Evolutionary conservation across 225 moss, liverwort and hornwort genomes (phyloP).

Genomic region (Rhytidiadelphus loreus): DNA sequence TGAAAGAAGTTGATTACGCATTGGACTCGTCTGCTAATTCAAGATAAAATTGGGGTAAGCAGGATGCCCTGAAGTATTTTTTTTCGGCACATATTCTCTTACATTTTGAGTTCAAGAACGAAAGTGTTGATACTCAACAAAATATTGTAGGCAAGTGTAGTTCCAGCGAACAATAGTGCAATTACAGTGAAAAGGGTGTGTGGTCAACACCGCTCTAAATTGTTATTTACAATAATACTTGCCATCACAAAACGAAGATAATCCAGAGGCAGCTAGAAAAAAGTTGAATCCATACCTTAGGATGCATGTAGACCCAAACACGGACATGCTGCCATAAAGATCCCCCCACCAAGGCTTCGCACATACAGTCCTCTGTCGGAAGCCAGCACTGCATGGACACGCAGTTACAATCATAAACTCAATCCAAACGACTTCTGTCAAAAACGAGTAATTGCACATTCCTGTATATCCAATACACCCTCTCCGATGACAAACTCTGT

Average conservation of each 20-base stretch:
- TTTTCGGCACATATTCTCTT: too few relatives aligned
- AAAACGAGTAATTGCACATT: background rate
- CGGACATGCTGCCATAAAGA: constrained; percentile 56
- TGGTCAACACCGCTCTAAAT: background rate
- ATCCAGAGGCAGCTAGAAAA: background rate
- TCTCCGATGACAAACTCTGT: background rate
- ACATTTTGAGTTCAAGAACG: background rate
- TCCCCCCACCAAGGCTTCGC: constrained; percentile 40
- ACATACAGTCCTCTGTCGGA: constrained; percentile 85
- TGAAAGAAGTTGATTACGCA: background rate
- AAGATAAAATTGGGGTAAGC: background rate
- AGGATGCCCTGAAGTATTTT: background rate
- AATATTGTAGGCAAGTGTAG: background rate
- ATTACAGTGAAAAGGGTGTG: background rate
- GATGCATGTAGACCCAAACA: constrained; percentile 94
- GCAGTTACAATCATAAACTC: background rate
- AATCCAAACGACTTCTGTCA: background rate
- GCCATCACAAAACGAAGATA: background rate
- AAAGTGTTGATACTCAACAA: background rate
- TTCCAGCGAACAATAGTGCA: too few relatives aligned
- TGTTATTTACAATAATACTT: background rate
- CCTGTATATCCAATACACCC: background rate
- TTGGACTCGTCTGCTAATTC: background rate
- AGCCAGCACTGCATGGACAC: constrained; percentile 73
- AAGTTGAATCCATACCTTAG: constrained; percentile 44